phyloP scores from a whole-genome alignment of 345 rosid species.

The Rhodomyrtus tomentosa region DNA sequence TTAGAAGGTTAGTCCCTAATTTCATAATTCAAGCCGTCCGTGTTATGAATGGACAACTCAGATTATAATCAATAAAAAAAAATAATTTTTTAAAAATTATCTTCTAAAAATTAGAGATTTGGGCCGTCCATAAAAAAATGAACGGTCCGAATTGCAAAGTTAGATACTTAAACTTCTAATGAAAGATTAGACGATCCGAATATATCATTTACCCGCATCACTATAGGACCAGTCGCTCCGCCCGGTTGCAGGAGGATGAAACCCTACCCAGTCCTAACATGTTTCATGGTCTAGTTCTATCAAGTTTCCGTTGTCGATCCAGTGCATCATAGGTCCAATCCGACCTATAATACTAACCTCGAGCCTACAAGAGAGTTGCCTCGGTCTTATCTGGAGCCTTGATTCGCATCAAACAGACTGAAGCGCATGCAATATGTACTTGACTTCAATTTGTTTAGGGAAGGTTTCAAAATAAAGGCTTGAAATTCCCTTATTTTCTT shows the following conservation, averaged over 20 bases:
- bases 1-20: no score
- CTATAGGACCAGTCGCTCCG: background rate
- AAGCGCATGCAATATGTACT: background rate
- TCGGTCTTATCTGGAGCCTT: background rate
- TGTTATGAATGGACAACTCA: no score
- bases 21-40: no score
- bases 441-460: background rate
- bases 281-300: background rate
- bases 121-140: no score
- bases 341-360: background rate
- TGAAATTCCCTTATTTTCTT: no score
- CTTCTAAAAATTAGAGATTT: no score
- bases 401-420: background rate
- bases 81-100: no score
- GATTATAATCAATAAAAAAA: no score
- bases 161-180: no score
- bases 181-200: no score
- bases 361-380: background rate
- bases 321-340: background rate
- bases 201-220: background rate
- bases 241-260: background rate
- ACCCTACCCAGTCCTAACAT: background rate
- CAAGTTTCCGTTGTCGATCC: background rate
- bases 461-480: no score
- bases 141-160: no score